Evolutionary conservation across 305 asterid species (phyloP), one percentile per base, ranked within the genome.

Genomic region (Fraxinus sp.): DNA sequence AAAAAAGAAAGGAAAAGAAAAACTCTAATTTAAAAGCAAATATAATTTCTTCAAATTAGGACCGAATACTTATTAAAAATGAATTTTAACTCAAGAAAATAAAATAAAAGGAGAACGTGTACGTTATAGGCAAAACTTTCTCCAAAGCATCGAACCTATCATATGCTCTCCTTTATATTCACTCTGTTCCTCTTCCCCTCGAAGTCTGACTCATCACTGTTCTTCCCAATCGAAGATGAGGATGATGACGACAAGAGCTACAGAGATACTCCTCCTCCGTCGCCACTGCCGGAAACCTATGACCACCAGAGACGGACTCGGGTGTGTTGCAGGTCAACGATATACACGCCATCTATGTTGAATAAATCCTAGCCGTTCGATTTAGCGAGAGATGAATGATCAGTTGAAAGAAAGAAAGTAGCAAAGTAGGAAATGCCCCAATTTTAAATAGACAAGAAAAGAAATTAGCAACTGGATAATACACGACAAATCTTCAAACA

Each of bases 111-210:
- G 81, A 71, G 37, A 59, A 77, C 64, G 85, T 91, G 3, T 88
- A 92, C 93, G 90, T 89, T 5, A 79, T 80, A 46, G 93, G 93
- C 81, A 95, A 88, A 84, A 87, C 98, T 49, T 92, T 96, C 88
- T 95, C 98, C 70, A 95, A 89, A 66, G 91, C 89, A 46, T 89
- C 92, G 95, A 92, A 86, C 57, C 87, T 85, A 55, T 91, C 97
- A 90, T 91, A 68, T 26, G 93, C 46, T 95, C 97, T 57, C 82
- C 87, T 87, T 91, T 93, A 79, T 20, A 89, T 77, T 87, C 83
- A 81, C 97, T 92, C 91, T 89, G 91, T 87, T 90, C 93, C 88
- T 91, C 97, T 77, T 91, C 93, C 81, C 90, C 28, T 85, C 92
- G 35, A 32, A 79, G n/a, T 85, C 87, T 33, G 84, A 79, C 52